Conservation (phyloP, 176 grass and related monocot genomes). For the Lolium multiflorum region DNA sequence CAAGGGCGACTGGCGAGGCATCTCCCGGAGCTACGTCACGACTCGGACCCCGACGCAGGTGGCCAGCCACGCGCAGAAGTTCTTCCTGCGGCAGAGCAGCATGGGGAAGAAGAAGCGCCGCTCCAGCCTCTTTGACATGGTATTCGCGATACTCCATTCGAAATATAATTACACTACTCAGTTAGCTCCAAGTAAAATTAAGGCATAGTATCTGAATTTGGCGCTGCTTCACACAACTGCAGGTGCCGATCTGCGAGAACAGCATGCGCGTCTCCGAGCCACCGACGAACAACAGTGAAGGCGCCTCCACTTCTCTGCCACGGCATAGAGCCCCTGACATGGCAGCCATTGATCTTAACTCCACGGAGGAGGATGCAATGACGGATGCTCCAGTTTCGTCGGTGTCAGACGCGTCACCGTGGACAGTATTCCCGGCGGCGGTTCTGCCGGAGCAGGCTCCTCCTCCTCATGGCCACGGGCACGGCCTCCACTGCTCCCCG, state of each 20-base stretch:
- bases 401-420: not conserved
- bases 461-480: not conserved
- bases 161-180: not conserved
- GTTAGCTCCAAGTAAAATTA: too few relatives aligned
- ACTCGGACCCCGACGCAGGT: slow-evolving; percentile 95
- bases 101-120: slow-evolving; percentile 87
- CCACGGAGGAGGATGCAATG: slow-evolving; percentile 32
- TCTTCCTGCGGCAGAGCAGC: slow-evolving; percentile 86
- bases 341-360: slow-evolving; percentile 51
- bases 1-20: slow-evolving; percentile 94
- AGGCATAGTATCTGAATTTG: not conserved
- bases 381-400: not conserved
- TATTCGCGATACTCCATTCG: slow-evolving; percentile 20
- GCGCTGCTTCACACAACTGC: slow-evolving; percentile 1
- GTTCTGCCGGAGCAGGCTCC: slow-evolving; percentile 37
- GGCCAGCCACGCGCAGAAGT: slow-evolving; percentile 95
- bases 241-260: slow-evolving; percentile 58
- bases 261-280: slow-evolving; percentile 8
- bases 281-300: not conserved
- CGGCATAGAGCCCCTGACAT: slow-evolving; percentile 1
- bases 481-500: slow-evolving; percentile 39
- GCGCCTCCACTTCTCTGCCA: slow-evolving; percentile 37
- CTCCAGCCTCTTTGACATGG: slow-evolving; percentile 93
- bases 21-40: slow-evolving; percentile 81
- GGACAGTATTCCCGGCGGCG: not conserved